Percentiles rank a stretch among this genome's conserved stretches.
phyloP scores from a whole-genome alignment of 2,329 filamentous ascomycete species.

The Aspergillus ochraceoroseus region DNA sequence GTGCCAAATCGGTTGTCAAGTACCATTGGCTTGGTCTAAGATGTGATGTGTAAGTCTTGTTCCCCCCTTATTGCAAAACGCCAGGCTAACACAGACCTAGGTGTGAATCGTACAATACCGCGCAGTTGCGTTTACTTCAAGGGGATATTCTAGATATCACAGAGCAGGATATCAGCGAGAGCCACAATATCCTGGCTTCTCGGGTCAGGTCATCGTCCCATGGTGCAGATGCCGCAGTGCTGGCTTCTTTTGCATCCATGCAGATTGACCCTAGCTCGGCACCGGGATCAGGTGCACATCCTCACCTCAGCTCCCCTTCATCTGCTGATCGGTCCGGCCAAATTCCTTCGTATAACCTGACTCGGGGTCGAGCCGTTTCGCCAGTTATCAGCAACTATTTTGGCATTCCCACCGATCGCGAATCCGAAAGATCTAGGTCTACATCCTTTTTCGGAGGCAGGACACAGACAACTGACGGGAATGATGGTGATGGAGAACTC shows the following conservation, averaged over 20 bases:
- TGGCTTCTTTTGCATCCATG: conserved; percentile 23
- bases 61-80: background rate
- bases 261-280: conserved; percentile 29
- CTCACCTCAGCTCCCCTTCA: conserved; percentile 21
- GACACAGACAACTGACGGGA: conserved; percentile 23
- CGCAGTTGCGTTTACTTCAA: conserved; percentile 40
- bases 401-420: conserved; percentile 37
- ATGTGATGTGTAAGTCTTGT: conserved; percentile 55
- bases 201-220: conserved; percentile 29
- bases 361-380: conserved; percentile 39
- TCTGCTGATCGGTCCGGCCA: conserved; percentile 23
- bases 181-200: conserved; percentile 16
- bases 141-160: conserved; percentile 25
- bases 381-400: conserved; percentile 46
- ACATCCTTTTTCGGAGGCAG: conserved; percentile 28
- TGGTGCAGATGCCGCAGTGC: conserved; percentile 22
- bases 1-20: conserved; percentile 73
- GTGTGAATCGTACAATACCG: conserved; percentile 47
- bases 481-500: conserved; percentile 54
- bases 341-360: conserved; percentile 34
- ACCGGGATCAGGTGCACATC: conserved; percentile 18
- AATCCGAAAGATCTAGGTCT: conserved; percentile 28
- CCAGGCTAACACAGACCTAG: conserved; percentile 23
- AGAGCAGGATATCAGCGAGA: conserved; percentile 26
- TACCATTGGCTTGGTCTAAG: conserved; percentile 96